Evolutionary conservation across 2,329 filamentous ascomycete species (phyloP).

Genomic region (Xylaria sp.): DNA sequence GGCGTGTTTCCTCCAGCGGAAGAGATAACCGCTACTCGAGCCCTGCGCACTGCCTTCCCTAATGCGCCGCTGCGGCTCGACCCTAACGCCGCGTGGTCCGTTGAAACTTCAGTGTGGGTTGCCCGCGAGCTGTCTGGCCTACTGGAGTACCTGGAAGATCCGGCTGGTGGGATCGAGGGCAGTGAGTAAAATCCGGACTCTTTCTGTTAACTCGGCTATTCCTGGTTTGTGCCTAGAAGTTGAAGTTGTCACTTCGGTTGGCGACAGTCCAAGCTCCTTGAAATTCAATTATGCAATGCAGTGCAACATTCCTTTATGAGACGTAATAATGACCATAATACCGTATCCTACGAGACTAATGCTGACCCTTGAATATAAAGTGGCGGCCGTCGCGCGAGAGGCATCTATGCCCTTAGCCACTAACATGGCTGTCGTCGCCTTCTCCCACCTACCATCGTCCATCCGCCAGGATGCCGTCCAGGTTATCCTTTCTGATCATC

Average conservation of each 20-base stretch:
- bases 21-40: slow-evolving; percentile 55
- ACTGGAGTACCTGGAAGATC: slow-evolving; percentile 55
- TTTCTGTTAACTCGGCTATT: background rate
- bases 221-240: background rate
- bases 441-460: slow-evolving; percentile 53
- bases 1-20: slow-evolving; percentile 55
- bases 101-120: slow-evolving; percentile 55
- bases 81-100: slow-evolving; percentile 55
- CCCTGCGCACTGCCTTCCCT: slow-evolving; percentile 53
- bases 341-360: background rate
- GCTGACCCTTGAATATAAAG: slow-evolving; percentile 7
- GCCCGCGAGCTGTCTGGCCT: slow-evolving; percentile 53
- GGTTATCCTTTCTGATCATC: slow-evolving; percentile 56
- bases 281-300: background rate
- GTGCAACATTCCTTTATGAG: too few relatives aligned
- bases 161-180: slow-evolving; percentile 54
- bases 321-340: background rate
- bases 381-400: slow-evolving; percentile 56
- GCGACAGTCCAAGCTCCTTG: background rate
- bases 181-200: slow-evolving; percentile 34
- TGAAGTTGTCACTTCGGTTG: background rate
- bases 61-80: slow-evolving; percentile 52
- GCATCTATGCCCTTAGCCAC: slow-evolving; percentile 56
- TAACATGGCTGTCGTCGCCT: slow-evolving; percentile 58
- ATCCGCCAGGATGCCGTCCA: slow-evolving; percentile 55